Base-by-base conservation (phyloP, 1,284 basidiomycete genomes). In the Tranzscheliella williamsii region DNA sequence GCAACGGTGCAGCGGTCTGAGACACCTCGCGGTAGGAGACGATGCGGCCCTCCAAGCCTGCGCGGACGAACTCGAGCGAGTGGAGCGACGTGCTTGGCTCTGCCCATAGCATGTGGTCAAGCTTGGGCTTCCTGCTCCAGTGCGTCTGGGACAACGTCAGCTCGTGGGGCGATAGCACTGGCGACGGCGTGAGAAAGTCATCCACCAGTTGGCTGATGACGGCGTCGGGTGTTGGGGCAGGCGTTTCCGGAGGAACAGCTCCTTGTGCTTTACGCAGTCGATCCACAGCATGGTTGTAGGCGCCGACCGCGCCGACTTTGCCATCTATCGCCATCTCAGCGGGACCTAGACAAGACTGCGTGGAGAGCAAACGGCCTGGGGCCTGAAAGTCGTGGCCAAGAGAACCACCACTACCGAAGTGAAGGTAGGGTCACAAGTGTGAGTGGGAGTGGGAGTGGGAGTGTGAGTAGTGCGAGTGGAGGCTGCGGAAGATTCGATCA, bases 41-140 rank as follows among this genome's bases (percentile, higher is more conserved):
- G 17, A 77, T 69, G 5, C 53, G 38, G n/a, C 72, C 71, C 17
- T 68, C 58, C 3, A 77, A 53, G 15, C 73, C 75, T n/a, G 69
- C 64, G 17, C 74, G 67, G n/a, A 76, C 48, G 37, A 76, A 76
- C 6, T 66, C 57, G 30, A 75, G 54, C 23, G 68, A 54, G 17
- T 68, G 65, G 1, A 66, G 45, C 11, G 63, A 60, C 0, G 56
- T 63, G 37, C 52, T 49, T 5, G 69, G 66, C 13, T 68, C 69
- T 15, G 67, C 48, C 42, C 60, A 55, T 2, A 71, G 63, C 63
- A 67, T 67, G 37, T 56, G 37, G 35, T 68, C 57, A 24, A 54
- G 61, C 40, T 57, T 49, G 31, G 56, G 56, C 35, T 52, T 45
- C 35, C 62, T 41, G 13, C 41, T 31, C 66, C 66, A 69, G 24